phyloP scores from a whole-genome alignment of 108 stramenopile species.

The Fistulifera pelliculosa region DNA sequence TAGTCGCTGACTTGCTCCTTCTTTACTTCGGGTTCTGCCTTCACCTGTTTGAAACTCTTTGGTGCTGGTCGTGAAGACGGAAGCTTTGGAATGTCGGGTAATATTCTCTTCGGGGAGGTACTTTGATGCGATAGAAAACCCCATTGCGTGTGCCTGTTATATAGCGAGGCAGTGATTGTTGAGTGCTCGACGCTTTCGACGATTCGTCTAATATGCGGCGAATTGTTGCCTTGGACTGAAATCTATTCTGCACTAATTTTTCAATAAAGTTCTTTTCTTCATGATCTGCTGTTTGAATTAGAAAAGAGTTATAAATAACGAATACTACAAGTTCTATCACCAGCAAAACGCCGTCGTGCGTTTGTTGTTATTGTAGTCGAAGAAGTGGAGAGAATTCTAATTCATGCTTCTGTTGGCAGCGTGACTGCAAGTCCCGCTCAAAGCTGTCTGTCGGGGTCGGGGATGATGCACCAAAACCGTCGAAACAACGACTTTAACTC shows the following conservation, averaged over 20 bases:
- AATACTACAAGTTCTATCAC: too few relatives aligned
- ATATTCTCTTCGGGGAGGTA: constrained; percentile 13
- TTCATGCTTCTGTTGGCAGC: too few relatives aligned
- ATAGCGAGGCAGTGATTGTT: background rate
- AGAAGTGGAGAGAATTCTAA: too few relatives aligned
- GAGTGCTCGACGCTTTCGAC: too few relatives aligned
- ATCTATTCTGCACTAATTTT: constrained; percentile 1
- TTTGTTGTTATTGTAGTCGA: too few relatives aligned
- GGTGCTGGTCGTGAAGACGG: background rate
- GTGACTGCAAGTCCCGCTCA: too few relatives aligned
- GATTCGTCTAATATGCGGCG: background rate
- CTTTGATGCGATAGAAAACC: constrained; percentile 24
- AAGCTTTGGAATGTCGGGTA: background rate
- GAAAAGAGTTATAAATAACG: background rate
- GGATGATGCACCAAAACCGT: too few relatives aligned
- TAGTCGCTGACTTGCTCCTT: background rate
- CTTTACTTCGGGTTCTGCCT: background rate
- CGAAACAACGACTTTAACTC: too few relatives aligned
- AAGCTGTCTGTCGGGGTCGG: too few relatives aligned
- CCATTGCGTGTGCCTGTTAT: constrained; percentile 26
- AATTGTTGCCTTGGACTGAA: background rate
- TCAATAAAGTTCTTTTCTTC: constrained; percentile 1
- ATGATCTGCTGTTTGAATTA: too few relatives aligned
- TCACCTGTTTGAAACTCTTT: background rate
- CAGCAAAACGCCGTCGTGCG: background rate